A percentile compares a stretch with the other conserved stretches of the same genome.
Conservation (phyloP, 2,329 filamentous ascomycete genomes). For the Escovopsis sp. region DNA sequence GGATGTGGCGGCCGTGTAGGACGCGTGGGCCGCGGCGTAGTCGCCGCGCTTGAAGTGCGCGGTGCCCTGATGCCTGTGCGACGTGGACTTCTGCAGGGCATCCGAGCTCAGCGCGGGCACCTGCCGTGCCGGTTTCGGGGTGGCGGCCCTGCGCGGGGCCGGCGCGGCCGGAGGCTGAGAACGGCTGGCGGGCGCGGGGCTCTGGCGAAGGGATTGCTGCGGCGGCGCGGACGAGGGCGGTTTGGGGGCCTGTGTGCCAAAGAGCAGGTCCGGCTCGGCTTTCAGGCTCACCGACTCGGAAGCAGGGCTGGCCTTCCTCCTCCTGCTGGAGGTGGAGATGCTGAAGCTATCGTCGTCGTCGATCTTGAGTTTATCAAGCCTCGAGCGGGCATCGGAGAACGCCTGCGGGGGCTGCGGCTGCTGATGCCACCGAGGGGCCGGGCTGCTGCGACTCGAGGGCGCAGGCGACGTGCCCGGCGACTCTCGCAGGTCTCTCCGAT, state of each 20-base stretch:
- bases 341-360: slow-evolving; percentile 65
- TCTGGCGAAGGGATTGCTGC: slow-evolving; percentile 17
- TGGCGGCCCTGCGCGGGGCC: slow-evolving; percentile 22
- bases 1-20: slow-evolving; percentile 64
- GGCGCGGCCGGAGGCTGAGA: slow-evolving; percentile 13
- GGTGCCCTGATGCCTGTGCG: slow-evolving; percentile 65
- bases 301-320: slow-evolving; percentile 54
- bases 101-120: slow-evolving; percentile 55
- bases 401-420: slow-evolving; percentile 22
- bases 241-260: slow-evolving; percentile 26
- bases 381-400: slow-evolving; percentile 26
- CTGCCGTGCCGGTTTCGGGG: slow-evolving; percentile 37
- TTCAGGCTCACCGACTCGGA: slow-evolving; percentile 22
- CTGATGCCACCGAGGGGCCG: slow-evolving; percentile 47
- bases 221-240: slow-evolving; percentile 19
- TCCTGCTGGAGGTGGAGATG: slow-evolving; percentile 75
- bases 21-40: slow-evolving; percentile 70
- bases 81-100: slow-evolving; percentile 60
- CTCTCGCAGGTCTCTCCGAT: slow-evolving; percentile 18
- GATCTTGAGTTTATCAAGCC: slow-evolving; percentile 55
- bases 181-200: slow-evolving; percentile 24
- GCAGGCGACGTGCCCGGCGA: slow-evolving; percentile 33
- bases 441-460: slow-evolving; percentile 29
- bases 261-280: slow-evolving; percentile 50
- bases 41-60: slow-evolving; percentile 91